A percentile compares a stretch with the other conserved stretches of the same genome.
Evolutionary conservation across 441 rosid species (phyloP).

Genomic region (Adansonia gregorii): DNA sequence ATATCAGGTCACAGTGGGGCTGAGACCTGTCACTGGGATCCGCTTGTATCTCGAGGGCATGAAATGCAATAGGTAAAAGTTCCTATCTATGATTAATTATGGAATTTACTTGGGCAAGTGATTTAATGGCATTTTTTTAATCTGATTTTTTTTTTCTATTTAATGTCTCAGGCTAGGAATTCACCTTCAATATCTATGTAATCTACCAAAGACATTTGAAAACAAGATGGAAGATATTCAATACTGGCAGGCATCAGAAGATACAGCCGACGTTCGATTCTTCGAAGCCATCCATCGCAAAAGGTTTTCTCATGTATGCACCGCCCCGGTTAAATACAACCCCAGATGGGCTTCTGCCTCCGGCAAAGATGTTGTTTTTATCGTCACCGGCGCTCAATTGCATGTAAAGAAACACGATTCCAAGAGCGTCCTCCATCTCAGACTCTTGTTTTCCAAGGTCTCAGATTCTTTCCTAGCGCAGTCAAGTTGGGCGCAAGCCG

Average conservation of each 20-base stretch:
- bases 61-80: conserved; percentile 75
- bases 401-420: conserved; percentile 64
- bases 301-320: conserved; percentile 69
- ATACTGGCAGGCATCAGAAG: conserved; percentile 72
- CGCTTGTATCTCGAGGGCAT: conserved; percentile 86
- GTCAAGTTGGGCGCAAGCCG: conserved; percentile 65
- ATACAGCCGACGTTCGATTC: conserved; percentile 40
- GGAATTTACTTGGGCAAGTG: not conserved
- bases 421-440: conserved; percentile 73
- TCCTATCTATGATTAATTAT: not conserved
- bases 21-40: conserved; percentile 74
- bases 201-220: conserved; percentile 52
- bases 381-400: conserved; percentile 91
- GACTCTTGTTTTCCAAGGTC: conserved; percentile 66
- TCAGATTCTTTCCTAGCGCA: conserved; percentile 43
- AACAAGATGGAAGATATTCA: conserved; percentile 53
- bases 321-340: conserved; percentile 70
- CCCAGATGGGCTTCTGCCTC: conserved; percentile 43
- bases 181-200: conserved; percentile 76
- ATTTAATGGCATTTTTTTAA: not conserved
- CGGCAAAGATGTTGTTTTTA: conserved; percentile 48
- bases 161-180: conserved; percentile 55
- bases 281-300: conserved; percentile 62
- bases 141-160: not conserved
- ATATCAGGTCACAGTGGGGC: conserved; percentile 60